Conservation (phyloP, 177 flowering plant species). For the Vitis hybrid region DNA sequence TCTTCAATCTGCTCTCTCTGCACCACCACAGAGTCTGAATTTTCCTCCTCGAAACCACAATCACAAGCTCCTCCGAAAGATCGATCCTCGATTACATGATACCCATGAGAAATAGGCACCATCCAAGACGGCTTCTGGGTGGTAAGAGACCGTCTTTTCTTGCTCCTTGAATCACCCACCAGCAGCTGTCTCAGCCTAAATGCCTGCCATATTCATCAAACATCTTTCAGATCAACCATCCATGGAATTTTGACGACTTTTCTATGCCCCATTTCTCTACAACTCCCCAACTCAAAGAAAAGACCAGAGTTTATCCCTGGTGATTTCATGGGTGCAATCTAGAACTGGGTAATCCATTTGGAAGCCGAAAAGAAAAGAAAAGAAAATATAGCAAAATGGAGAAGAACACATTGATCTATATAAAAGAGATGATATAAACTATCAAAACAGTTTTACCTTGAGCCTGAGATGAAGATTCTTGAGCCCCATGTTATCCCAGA, state of each 20-base stretch:
- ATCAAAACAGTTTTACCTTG: slow-evolving; percentile 26
- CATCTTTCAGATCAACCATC: too few relatives aligned
- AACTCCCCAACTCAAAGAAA: too few relatives aligned
- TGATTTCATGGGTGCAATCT: too few relatives aligned
- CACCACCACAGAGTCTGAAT: slow-evolving; percentile 42
- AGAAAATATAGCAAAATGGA: not conserved
- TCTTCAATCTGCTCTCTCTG: slow-evolving; percentile 60
- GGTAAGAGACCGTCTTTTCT: not conserved
- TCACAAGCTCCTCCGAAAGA: not conserved
- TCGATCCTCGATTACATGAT: slow-evolving; percentile 36
- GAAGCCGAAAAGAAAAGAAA: not conserved
- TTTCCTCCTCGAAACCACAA: slow-evolving; percentile 11
- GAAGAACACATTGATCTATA: too few relatives aligned
- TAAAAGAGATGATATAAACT: too few relatives aligned
- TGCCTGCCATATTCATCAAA: slow-evolving; percentile 18
- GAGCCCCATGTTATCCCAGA: slow-evolving; percentile 28
- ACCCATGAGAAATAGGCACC: slow-evolving; percentile 57
- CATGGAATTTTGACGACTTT: too few relatives aligned
- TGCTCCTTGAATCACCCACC: slow-evolving; percentile 22
- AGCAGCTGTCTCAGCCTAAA: slow-evolving; percentile 27
- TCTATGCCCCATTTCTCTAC: too few relatives aligned
- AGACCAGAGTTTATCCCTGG: too few relatives aligned
- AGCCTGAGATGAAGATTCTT: slow-evolving; percentile 34
- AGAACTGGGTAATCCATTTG: too few relatives aligned
- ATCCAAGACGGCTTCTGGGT: slow-evolving; percentile 42